phyloP scores from a whole-genome alignment of 2,329 filamentous ascomycete species.

The Trichoderma atrobrunneum region DNA sequence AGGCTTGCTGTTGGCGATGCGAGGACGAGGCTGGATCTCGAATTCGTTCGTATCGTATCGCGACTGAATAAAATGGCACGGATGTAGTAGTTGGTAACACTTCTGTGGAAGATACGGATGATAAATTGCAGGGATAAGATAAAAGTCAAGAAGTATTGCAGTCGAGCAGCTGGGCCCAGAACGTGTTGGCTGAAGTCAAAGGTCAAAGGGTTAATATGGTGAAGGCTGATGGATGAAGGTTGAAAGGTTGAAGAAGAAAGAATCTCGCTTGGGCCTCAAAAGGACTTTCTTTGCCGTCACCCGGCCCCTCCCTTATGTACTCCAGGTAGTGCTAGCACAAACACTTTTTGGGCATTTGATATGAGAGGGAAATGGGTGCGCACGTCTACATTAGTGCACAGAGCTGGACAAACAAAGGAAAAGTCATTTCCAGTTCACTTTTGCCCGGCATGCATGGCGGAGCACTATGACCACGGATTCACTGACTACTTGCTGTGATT shows the following conservation, averaged over 20 bases:
- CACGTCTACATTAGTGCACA: background rate
- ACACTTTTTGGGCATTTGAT: background rate
- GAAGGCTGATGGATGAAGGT: background rate
- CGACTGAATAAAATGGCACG: background rate
- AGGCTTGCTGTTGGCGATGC: background rate
- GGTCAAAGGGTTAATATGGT: background rate
- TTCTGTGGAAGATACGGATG: background rate
- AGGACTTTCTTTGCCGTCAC: background rate
- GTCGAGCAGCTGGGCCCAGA: background rate
- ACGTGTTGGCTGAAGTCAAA: background rate
- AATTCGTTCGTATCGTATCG: background rate
- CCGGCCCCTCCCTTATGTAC: background rate
- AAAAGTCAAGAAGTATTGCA: background rate
- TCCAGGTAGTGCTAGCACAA: background rate
- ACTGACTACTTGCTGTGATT: background rate
- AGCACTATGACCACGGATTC: background rate
- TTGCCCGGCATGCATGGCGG: background rate
- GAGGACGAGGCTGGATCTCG: background rate
- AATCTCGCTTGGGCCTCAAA: constrained; percentile 3
- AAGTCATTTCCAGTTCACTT: constrained; percentile 3
- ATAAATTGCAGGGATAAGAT: background rate
- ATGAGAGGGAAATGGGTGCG: background rate
- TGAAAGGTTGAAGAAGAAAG: constrained; percentile 5
- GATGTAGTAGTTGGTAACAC: background rate
- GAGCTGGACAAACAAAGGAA: background rate